These are phyloP conservation scores for Neurospora tetraspora DNA, from an alignment of 495 filamentous ascomycete species.

Conservation along the genomic window DNA sequence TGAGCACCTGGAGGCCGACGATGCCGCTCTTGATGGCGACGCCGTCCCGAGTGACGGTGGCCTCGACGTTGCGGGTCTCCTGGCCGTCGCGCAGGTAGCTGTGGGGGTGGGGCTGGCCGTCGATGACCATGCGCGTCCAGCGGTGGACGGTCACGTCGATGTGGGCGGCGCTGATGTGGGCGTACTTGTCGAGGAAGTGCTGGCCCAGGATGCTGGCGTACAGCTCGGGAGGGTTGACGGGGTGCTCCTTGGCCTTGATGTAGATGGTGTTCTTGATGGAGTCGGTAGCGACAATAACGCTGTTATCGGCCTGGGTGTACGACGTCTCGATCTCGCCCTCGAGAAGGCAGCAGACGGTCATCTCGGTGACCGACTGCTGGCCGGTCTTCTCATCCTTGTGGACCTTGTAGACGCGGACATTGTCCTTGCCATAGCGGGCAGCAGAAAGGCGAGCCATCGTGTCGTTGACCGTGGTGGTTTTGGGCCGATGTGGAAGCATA, in stretches of 20 bases:
- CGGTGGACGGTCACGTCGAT: constrained; percentile 74
- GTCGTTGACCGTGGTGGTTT: background rate
- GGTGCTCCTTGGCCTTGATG: constrained; percentile 85
- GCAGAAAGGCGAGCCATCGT: constrained; percentile 53
- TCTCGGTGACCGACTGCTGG: constrained; percentile 79
- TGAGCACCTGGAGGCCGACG: constrained; percentile 74
- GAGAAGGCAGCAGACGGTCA: constrained; percentile 84
- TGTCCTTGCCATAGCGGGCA: constrained; percentile 92
- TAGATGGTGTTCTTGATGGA: constrained; percentile 98
- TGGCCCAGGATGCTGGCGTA: constrained; percentile 74
- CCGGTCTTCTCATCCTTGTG: constrained; percentile 64
- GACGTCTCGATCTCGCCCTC: constrained; percentile 87
- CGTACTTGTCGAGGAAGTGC: constrained; percentile 82
- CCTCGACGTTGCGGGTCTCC: constrained; percentile 74
- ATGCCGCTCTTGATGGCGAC: constrained; percentile 66
- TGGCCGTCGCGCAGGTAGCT: constrained; percentile 83
- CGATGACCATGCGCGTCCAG: constrained; percentile 83
- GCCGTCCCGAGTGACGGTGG: constrained; percentile 44
- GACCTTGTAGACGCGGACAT: constrained; percentile 95
- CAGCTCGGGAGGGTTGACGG: constrained; percentile 86
- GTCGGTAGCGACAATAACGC: constrained; percentile 90
- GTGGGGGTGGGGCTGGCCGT: constrained; percentile 92
- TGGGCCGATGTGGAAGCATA: background rate
- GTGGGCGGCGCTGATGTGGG: constrained; percentile 75
- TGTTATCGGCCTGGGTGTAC: constrained; percentile 94